Conservation (phyloP, 805 yeast genomes). For the Dipodascopsis tothii region DNA sequence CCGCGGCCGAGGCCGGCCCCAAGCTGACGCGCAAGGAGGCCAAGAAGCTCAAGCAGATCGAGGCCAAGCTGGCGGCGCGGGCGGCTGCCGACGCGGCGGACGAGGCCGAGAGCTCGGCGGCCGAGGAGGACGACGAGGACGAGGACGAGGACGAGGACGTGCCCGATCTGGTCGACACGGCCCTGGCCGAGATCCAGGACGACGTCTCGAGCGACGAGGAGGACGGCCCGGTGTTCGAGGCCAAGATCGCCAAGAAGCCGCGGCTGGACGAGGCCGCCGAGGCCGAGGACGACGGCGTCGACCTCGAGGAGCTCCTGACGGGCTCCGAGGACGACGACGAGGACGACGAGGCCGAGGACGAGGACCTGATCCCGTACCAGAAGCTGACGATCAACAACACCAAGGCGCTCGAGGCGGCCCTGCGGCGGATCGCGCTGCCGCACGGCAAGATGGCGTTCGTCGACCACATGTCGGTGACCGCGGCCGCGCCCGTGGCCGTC, state of each 20-base stretch:
- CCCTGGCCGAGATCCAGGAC: conserved; percentile 25
- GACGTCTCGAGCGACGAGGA: conserved; percentile 31
- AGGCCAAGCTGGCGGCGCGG: conserved; percentile 40
- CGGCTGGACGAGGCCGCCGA: conserved; percentile 39
- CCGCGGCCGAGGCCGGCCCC: background rate
- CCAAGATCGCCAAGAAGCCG: conserved; percentile 21
- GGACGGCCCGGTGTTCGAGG: conserved; percentile 33
- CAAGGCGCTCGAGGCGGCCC: conserved; percentile 48
- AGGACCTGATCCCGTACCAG: conserved; percentile 87
- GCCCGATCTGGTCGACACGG: conserved; percentile 25
- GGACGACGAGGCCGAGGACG: conserved; percentile 88
- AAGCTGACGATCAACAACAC: conserved; percentile 81
- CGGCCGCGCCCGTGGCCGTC: conserved; percentile 52
- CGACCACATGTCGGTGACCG: conserved; percentile 72
- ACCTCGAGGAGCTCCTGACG: conserved; percentile 15
- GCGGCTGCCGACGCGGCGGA: conserved; percentile 23
- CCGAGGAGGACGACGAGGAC: conserved; percentile 17
- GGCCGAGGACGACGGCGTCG: conserved; percentile 43
- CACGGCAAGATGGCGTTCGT: conserved; percentile 62
- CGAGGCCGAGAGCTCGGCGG: conserved; percentile 27
- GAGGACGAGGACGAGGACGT: conserved; percentile 29
- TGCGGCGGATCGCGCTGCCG: conserved; percentile 36
- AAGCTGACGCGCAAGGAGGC: conserved; percentile 33
- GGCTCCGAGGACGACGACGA: conserved; percentile 73
- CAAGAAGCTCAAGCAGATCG: conserved; percentile 42